Conservation (phyloP, 1,284 basidiomycete species). For the Athelia psychrophila region DNA sequence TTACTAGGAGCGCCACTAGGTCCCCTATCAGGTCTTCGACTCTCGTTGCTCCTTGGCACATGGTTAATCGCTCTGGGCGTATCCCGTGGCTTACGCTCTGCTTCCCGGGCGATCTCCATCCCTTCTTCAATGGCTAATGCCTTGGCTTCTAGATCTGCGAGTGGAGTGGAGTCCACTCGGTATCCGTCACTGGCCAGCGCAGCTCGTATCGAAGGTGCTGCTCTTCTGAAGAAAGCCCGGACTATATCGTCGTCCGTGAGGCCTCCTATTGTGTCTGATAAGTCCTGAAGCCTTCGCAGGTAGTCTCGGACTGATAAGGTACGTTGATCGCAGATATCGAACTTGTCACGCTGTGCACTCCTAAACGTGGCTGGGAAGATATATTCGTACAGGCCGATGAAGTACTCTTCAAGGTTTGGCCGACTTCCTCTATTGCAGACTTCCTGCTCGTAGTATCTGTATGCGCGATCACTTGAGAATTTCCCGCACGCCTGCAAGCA, state of each 20-base stretch:
- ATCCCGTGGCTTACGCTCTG: too few relatives aligned
- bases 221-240: not conserved
- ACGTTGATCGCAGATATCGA: slow-evolving; percentile 2
- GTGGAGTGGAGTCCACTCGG: too few relatives aligned
- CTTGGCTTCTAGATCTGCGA: too few relatives aligned
- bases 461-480: not conserved
- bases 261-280: slow-evolving; percentile 2
- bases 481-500: not conserved
- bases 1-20: too few relatives aligned
- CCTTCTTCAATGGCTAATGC: too few relatives aligned
- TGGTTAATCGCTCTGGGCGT: too few relatives aligned
- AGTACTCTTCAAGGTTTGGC: slow-evolving; percentile 1
- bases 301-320: not conserved
- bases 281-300: not conserved
- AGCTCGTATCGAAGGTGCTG: too few relatives aligned
- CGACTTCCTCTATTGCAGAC: not conserved
- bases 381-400: slow-evolving; percentile 6
- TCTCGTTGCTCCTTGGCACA: too few relatives aligned
- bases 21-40: too few relatives aligned
- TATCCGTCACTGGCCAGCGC: too few relatives aligned
- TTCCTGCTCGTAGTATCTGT: slow-evolving; percentile 2
- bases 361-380: slow-evolving; percentile 4
- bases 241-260: slow-evolving; percentile 1
- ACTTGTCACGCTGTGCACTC: slow-evolving; percentile 5
- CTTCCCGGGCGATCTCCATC: too few relatives aligned